A percentile compares a stretch with the other conserved stretches of the same genome.
Conservation (phyloP, 164 flowering plant species). For the Chimonanthus praecox region DNA sequence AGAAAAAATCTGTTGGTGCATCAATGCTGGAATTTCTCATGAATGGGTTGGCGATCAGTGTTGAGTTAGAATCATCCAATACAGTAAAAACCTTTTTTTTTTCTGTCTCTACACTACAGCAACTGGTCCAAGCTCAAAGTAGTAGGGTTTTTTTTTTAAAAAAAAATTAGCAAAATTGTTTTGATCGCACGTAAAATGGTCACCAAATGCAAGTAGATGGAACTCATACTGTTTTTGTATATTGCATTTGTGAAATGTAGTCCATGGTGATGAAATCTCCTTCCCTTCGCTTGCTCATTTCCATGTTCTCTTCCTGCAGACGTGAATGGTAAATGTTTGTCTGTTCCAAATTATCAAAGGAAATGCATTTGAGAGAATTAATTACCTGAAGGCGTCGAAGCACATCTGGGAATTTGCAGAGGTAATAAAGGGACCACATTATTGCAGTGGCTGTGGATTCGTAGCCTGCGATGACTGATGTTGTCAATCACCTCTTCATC, state of each 20-base stretch:
- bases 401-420: conserved; percentile 46
- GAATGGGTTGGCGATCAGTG: no score
- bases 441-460: conserved; percentile 36
- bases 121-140: no score
- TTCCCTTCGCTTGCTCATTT: conserved; percentile 20
- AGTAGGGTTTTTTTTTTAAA: no score
- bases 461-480: conserved; percentile 44
- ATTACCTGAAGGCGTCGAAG: conserved; percentile 39
- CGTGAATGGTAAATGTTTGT: background rate
- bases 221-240: conserved; percentile 23
- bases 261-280: conserved; percentile 38
- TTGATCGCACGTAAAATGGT: no score
- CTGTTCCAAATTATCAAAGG: background rate
- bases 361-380: background rate
- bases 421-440: conserved; percentile 50
- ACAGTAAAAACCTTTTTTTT: no score
- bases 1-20: background rate
- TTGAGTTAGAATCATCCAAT: no score
- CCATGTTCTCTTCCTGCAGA: conserved; percentile 42
- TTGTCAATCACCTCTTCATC: conserved; percentile 56
- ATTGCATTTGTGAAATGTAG: conserved; percentile 30
- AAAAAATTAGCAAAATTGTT: no score
- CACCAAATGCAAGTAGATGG: no score
- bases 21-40: no score
- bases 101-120: no score